Evolutionary conservation across 2,329 filamentous ascomycete genomes (phyloP).

Genomic region (Apiospora pterosperma): DNA sequence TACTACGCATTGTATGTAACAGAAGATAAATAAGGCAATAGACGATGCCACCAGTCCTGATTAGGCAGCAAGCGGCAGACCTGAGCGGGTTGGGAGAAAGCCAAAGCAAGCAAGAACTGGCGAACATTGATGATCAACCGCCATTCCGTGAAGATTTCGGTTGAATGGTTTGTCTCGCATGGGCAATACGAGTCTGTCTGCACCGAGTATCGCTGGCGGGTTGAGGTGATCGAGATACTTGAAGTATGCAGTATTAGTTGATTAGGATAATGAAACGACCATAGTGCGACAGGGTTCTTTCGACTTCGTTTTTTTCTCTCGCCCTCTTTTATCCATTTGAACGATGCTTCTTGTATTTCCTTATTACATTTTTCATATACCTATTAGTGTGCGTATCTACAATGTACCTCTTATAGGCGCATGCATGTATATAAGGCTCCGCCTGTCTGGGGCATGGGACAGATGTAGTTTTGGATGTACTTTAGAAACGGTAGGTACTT

Average conservation of each 20-base stretch:
- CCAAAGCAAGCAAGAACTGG: constrained; percentile 1
- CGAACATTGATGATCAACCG: neutral
- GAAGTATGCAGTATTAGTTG: neutral
- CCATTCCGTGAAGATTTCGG: neutral
- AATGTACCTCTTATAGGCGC: too few species aligned
- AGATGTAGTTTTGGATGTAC: neutral
- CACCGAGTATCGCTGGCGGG: neutral
- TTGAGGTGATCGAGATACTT: neutral
- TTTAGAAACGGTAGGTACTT: neutral
- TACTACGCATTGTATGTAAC: neutral
- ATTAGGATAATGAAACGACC: neutral
- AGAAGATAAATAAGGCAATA: constrained; percentile 11
- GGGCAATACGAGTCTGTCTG: neutral
- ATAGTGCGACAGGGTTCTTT: neutral
- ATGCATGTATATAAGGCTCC: neutral
- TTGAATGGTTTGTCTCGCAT: neutral
- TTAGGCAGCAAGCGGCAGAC: neutral
- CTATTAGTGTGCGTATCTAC: neutral
- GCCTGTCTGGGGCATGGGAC: neutral
- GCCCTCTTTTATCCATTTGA: neutral
- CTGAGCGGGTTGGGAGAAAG: constrained; percentile 6
- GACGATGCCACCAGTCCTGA: constrained; percentile 12
- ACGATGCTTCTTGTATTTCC: neutral
- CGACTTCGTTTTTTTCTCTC: neutral
- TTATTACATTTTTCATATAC: neutral